Evolutionary conservation across 129 eudicot genomes (phyloP).

Genomic region (Flaveria bidentis): DNA sequence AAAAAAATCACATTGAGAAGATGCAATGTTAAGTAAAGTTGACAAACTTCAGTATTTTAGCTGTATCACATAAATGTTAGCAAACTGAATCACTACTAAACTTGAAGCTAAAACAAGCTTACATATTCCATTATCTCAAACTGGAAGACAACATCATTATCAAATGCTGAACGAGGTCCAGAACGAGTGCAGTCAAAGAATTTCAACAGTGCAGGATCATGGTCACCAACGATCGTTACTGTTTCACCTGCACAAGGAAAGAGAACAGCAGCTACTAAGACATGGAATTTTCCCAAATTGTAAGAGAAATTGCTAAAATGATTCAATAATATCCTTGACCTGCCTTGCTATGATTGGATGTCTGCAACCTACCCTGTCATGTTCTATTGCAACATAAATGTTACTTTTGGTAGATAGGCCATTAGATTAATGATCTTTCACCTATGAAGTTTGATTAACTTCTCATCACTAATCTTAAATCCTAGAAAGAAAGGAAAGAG

Average conservation of each 20-base stretch:
- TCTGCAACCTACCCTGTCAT: neutral
- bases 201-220: conserved; percentile 71
- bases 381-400: neutral
- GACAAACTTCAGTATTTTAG: conserved; percentile 15
- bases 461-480: no score
- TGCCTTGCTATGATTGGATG: neutral
- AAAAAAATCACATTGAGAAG: neutral
- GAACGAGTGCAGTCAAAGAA: conserved; percentile 95
- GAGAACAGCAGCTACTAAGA: neutral
- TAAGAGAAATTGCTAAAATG: neutral
- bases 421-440: no score
- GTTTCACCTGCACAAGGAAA: conserved; percentile 76
- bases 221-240: conserved; percentile 89
- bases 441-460: no score
- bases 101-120: conserved; percentile 33
- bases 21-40: conserved; percentile 8
- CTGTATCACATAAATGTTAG: neutral
- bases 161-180: conserved; percentile 98
- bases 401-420: no score
- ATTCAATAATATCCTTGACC: neutral
- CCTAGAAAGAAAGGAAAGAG: no score
- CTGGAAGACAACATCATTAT: conserved; percentile 81
- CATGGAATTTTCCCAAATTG: neutral
- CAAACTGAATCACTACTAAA: neutral
- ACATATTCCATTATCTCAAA: conserved; percentile 99